Percentiles rank a stretch among this genome's conserved stretches.
phyloP scores from a whole-genome alignment of 2,329 filamentous ascomycete genomes.

The Cercospora canescens region DNA sequence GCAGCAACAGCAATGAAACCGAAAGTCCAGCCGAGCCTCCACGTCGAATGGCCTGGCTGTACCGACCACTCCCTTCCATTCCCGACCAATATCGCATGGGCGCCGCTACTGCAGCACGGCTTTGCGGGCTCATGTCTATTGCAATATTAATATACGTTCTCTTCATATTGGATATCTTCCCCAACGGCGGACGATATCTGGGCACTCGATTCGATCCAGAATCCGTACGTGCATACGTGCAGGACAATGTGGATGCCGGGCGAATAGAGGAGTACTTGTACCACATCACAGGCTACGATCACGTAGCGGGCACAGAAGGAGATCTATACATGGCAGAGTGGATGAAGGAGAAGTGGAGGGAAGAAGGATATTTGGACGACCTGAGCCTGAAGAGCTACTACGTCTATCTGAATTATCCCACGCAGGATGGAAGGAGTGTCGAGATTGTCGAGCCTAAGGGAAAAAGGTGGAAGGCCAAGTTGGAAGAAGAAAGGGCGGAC shows the following conservation, averaged over 20 bases:
- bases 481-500: slow-evolving; percentile 79
- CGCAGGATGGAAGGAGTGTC: slow-evolving; percentile 71
- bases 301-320: slow-evolving; percentile 91
- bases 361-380: slow-evolving; percentile 65
- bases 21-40: slow-evolving; percentile 11
- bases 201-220: slow-evolving; percentile 81
- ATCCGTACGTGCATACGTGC: slow-evolving; percentile 72
- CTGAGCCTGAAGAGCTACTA: slow-evolving; percentile 68
- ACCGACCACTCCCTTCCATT: slow-evolving; percentile 38
- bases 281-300: slow-evolving; percentile 80
- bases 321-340: slow-evolving; percentile 85
- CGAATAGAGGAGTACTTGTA: slow-evolving; percentile 66
- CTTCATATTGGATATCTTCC: slow-evolving; percentile 82
- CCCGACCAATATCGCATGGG: slow-evolving; percentile 53
- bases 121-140: slow-evolving; percentile 74
- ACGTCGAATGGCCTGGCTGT: slow-evolving; percentile 22
- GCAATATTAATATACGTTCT: slow-evolving; percentile 78
- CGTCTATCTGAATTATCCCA: slow-evolving; percentile 92
- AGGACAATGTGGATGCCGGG: slow-evolving; percentile 68
- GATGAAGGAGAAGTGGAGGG: slow-evolving; percentile 75
- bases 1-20: slow-evolving; percentile 15
- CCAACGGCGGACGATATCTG: slow-evolving; percentile 62
- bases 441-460: slow-evolving; percentile 74
- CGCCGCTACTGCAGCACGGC: slow-evolving; percentile 69
- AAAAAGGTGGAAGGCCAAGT: slow-evolving; percentile 69